Percentiles rank a stretch among this genome's conserved stretches.
These are phyloP conservation scores for Nemophila menziesii DNA, from an alignment of 257 asterid genomes.

Conservation along the genomic window DNA sequence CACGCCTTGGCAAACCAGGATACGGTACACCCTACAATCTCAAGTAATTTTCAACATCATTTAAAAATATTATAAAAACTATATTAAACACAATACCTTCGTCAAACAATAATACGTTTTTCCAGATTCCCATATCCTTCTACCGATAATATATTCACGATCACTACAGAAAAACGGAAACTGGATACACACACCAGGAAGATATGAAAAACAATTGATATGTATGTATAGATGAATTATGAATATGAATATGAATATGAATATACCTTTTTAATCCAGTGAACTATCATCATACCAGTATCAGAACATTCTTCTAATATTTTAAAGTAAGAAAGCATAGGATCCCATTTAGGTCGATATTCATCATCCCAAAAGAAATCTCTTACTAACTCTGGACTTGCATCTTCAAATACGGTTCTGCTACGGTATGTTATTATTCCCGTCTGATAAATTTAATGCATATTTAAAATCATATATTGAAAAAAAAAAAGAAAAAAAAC, in stretches of 20 bases:
- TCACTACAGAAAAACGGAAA: constrained; percentile 93
- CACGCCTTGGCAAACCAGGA: constrained; percentile 57
- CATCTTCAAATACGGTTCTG: constrained; percentile 81
- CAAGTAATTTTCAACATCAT: neutral
- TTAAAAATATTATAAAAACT: neutral
- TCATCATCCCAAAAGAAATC: constrained; percentile 99
- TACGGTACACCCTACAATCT: constrained; percentile 63
- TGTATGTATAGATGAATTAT: neutral
- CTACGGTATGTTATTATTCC: constrained; percentile 63
- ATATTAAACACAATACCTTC: constrained; percentile 29
- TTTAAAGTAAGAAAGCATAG: constrained; percentile 58
- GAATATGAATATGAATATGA: neutral
- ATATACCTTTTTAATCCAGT: constrained; percentile 86
- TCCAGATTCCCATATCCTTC: constrained; percentile 80
- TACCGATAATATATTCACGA: constrained; percentile 69
- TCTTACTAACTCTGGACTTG: constrained; percentile 72
- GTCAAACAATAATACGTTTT: constrained; percentile 50
- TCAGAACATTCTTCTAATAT: constrained; percentile 59
- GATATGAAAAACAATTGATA: constrained; percentile 9
- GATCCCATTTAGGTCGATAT: constrained; percentile 79
- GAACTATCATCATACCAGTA: constrained; percentile 65
- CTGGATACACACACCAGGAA: constrained; percentile 31
- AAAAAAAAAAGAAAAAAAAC: neutral
- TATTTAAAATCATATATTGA: no score
- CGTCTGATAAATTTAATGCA: constrained; percentile 28